Conservation (phyloP, 2,329 filamentous ascomycete species). For the Domatiomyces catenatus region DNA sequence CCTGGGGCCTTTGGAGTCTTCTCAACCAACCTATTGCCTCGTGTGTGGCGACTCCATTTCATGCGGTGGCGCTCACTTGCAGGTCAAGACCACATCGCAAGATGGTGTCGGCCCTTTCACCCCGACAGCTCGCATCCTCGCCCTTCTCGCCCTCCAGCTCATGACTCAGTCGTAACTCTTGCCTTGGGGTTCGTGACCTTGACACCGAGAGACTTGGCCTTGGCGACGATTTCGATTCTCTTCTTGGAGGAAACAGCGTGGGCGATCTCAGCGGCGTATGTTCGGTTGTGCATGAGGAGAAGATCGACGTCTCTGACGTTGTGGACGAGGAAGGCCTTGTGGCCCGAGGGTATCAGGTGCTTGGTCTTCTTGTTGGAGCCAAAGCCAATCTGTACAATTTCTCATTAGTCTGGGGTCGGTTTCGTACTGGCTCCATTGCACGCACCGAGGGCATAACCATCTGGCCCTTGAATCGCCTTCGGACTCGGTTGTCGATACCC, state of each 20-base stretch:
- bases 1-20: neutral
- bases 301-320: constrained; percentile 93
- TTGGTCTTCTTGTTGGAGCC: constrained; percentile 99
- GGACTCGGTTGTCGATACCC: constrained; percentile 98
- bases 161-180: constrained; percentile 89
- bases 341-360: constrained; percentile 96
- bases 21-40: neutral
- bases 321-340: constrained; percentile 99
- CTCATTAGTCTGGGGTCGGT: constrained; percentile 1
- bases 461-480: constrained; percentile 92
- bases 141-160: constrained; percentile 20
- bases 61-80: neutral
- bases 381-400: constrained; percentile 66
- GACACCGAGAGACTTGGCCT: constrained; percentile 95
- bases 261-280: constrained; percentile 96
- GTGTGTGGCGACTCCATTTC: neutral
- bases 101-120: neutral
- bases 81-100: neutral
- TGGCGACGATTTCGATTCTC: constrained; percentile 92
- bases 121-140: neutral
- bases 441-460: constrained; percentile 93
- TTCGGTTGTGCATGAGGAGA: constrained; percentile 99
- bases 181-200: constrained; percentile 99
- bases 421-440: constrained; percentile 1
- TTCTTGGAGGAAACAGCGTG: constrained; percentile 97